Conservation (phyloP, 2,329 filamentous ascomycete genomes). For the Cercospora sojina region DNA sequence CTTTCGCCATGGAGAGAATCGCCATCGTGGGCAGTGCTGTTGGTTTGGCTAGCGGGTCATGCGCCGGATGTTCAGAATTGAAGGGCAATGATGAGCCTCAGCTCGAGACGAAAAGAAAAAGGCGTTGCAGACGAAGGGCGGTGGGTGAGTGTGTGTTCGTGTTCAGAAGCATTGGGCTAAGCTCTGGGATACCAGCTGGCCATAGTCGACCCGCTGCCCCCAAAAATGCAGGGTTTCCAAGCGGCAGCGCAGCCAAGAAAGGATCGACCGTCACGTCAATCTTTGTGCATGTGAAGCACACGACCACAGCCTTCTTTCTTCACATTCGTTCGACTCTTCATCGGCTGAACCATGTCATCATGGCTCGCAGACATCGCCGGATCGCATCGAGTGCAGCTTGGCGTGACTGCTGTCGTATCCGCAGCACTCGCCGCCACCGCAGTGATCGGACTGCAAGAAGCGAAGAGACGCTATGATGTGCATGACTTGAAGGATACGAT, state of each 20-base stretch:
- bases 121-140: not conserved
- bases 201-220: not conserved
- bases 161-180: slow-evolving; percentile 5
- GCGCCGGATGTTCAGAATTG: slow-evolving; percentile 11
- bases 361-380: slow-evolving; percentile 47
- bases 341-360: slow-evolving; percentile 11
- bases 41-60: not conserved
- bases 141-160: not conserved
- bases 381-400: slow-evolving; percentile 60
- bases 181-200: not conserved
- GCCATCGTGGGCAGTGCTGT: slow-evolving; percentile 22
- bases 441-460: slow-evolving; percentile 58
- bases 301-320: not conserved
- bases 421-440: slow-evolving; percentile 51
- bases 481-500: slow-evolving; percentile 62
- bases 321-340: not conserved
- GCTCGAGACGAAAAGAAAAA: slow-evolving; percentile 7
- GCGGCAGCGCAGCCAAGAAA: not conserved
- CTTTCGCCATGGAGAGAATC: slow-evolving; percentile 21
- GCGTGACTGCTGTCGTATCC: slow-evolving; percentile 65
- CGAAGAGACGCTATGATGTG: slow-evolving; percentile 55
- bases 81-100: not conserved
- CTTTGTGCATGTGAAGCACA: slow-evolving; percentile 7
- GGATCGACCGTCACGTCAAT: slow-evolving; percentile 4
- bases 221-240: not conserved